Base-by-base conservation (phyloP, 768 basidiomycete genomes). In the Amanita rimosa region DNA sequence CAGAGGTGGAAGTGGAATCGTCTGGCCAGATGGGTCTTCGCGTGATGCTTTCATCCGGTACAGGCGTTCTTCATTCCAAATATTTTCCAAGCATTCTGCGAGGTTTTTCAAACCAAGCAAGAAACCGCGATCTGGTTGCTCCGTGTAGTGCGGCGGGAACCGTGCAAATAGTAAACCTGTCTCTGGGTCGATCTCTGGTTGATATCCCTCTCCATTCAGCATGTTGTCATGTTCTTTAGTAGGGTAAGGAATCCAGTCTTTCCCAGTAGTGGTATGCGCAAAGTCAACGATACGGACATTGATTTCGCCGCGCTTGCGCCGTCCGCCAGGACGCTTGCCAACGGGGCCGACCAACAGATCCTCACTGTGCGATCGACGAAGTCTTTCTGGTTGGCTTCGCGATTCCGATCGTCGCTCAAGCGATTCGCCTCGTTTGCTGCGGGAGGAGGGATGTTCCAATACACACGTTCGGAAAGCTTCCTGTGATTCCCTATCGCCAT, bases 211-310 rank as follows among this genome's bases (percentile, higher is more conserved):
- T 8, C 72, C 73, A 54, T 76, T 78, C 46, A 74, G 70, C 49
- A 70, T 71, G 40, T 72, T 67, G 55, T 80, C 76, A 51, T 68
- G 62, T 11, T 70, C 60, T 26, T 62, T 57, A 3, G 73, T 65
- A 1, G 82, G 76, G 59, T 76, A 75, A 9, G 83, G 75, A 37
- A 87, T 64, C 78, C 90, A 98, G 64, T 99, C 96, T 19, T 75
- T 74, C 10, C 96, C 96, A 1, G 94, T 97, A 7, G 93, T 97
- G 45, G 96, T 97, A 61, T 97, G 95, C 10, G 95, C 96, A 67
- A 99, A 99, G 66, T 99, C 96, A 48, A 99, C 96, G 45, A 99
- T 81, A 31, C 94, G 90, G 53, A 99, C 87, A 60, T 89, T 91
- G 52, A 98, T 78, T 62, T 96, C 95, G 27, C 96, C 96, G 19